Evolutionary conservation across 2,329 filamentous ascomycete species (phyloP), one percentile per base, ranked within the genome.

Genomic region (Amauroascus niger): DNA sequence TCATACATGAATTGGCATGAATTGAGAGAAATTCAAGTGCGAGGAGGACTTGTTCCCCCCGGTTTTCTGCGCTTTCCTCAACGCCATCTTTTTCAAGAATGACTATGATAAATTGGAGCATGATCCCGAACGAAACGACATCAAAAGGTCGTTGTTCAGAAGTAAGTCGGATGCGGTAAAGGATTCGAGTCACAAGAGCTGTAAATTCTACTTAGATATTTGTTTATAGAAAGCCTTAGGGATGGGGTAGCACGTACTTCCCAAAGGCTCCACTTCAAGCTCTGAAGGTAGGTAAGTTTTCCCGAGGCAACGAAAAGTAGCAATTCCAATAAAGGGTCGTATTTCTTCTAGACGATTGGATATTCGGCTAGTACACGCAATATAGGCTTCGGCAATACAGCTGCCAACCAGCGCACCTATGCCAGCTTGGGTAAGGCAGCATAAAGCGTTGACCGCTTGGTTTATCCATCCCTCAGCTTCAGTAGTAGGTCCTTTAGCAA

Each of bases 71-170:
- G 1, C 78, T 68, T 22, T 79, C 79, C 32, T 79, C 74, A 60
- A 95, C 82, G 1, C 90, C 90, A 39, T 89, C 88, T 57, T 84
- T 83, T 55, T 82, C 80, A 18, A 98, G 76, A 16, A 97, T 79
- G 18, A 87, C 72, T 61, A 95, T 83, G 2, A 95, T 71, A 14
- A 98, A 76, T 0, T 91, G 88, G 28, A 97, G 74, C 49, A 89
- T 81, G 66, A 97, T 98, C 54, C 87, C 88, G 22, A 97, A 75
- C 0, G 91, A 91, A 3, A 93, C 84, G 2, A 82, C 77, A 66
- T 98, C 93, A 61, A 98, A 89, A 0, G 91, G 89, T n/a, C 90
- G 82, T 67, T 97, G 91, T 67, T 97, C 93, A 50, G 87, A 86
- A 35, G 90, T 80, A 67, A 95, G 95, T 14, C 90, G 85, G 51